Evolutionary conservation across 805 yeast species (phyloP).

Genomic region (Suhomyces xylopsoci): DNA sequence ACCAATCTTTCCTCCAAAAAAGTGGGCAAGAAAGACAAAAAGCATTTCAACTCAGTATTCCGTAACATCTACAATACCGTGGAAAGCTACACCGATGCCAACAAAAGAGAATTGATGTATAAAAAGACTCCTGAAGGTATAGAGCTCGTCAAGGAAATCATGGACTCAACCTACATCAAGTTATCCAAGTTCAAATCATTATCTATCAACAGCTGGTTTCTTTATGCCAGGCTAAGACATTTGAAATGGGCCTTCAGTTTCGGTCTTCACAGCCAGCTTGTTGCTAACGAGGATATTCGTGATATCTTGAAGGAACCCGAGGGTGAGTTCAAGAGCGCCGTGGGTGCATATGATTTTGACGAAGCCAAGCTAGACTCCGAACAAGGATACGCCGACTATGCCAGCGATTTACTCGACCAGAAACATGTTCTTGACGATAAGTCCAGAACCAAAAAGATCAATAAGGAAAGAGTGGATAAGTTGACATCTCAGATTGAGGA

Average conservation of each 20-base stretch:
- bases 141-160: slow-evolving; percentile 28
- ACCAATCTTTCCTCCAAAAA: slow-evolving; percentile 53
- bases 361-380: slow-evolving; percentile 5
- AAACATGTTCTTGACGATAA: slow-evolving; percentile 25
- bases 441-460: slow-evolving; percentile 32
- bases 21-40: slow-evolving; percentile 60
- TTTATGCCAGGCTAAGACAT: slow-evolving; percentile 46
- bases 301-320: slow-evolving; percentile 36
- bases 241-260: slow-evolving; percentile 52
- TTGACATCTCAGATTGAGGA: slow-evolving; percentile 30
- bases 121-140: slow-evolving; percentile 34
- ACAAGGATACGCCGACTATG: slow-evolving; percentile 7
- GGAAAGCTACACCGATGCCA: slow-evolving; percentile 34
- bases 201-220: slow-evolving; percentile 49
- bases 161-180: slow-evolving; percentile 38
- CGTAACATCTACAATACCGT: slow-evolving; percentile 55
- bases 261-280: slow-evolving; percentile 49
- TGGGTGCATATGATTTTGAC: slow-evolving; percentile 5
- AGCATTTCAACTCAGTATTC: slow-evolving; percentile 56
- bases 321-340: slow-evolving; percentile 3
- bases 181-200: slow-evolving; percentile 45
- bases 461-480: slow-evolving; percentile 37
- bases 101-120: slow-evolving; percentile 32
- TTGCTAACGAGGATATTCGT: slow-evolving; percentile 32
- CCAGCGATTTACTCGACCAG: slow-evolving; percentile 4